Base-by-base conservation (phyloP, 352 stramenopile species). In the Elongisporangium undulatum region DNA sequence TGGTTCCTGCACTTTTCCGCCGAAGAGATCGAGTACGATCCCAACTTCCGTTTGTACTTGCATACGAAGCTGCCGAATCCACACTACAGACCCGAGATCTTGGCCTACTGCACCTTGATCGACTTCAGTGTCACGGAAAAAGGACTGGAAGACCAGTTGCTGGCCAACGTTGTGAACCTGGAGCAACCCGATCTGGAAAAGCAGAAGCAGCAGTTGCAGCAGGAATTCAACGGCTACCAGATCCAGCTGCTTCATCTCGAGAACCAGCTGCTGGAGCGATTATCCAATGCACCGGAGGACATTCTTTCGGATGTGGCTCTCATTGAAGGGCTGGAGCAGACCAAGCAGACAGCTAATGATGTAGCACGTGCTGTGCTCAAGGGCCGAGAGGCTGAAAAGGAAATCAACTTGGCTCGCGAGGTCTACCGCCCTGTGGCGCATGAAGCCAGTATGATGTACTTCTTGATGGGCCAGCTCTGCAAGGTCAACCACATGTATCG, bases 401-500 rank as follows among this genome's bases (percentile, higher is more conserved):
- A 93, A 45, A 97, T 98, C 56, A 97, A 98, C 61, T 48, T 95
- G 4, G 89, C 92, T 10, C 75, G 92, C 12, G 92, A 98, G 55
- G 83, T 97, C 13, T 98, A 97, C 54, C 77, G 91, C 0, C 80
- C 88, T 0, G 89, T 97, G 10, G 91, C 89, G 0, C 83, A 75
- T 10, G 90, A 98, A 71, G 90, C 87, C 6, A 90, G 85, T 20
- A 92, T 97, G 81, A 72, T 98, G 51, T 98, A 98, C 56, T 98
- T 98, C 68, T 74, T 96, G 52, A 90, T 98, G 72, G 68, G 89
- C 12, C 79, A 96, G 57, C 72, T 98, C 0, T 89, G 75, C 71
- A 88, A 92, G 57, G 77, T 97, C 8, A 94, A 95, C 62, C 88
- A 95, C 75, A 97, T 97, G 90, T 97, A 98, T 61, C 88, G 96